Percentiles rank a stretch among this genome's conserved stretches.
Conservation (phyloP, 139 green algal species). For the Volvox africanus region DNA sequence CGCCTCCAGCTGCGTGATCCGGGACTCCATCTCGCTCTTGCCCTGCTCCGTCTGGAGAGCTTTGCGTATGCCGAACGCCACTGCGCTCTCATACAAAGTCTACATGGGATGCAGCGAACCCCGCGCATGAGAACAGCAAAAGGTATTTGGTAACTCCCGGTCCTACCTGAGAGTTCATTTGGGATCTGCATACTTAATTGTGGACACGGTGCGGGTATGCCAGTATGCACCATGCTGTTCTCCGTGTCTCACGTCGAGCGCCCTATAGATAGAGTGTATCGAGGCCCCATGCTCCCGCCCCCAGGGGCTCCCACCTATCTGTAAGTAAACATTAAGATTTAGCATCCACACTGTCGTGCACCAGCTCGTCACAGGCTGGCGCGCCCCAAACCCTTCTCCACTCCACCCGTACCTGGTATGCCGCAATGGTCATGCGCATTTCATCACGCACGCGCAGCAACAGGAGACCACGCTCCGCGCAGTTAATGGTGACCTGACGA, state of each 20-base stretch:
- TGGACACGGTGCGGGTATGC: not conserved
- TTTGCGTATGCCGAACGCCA: constrained; percentile 93
- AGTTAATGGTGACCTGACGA: constrained; percentile 89
- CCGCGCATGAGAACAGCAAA: not conserved
- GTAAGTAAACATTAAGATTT: too few relatives aligned
- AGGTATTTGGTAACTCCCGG: not conserved
- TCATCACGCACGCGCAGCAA: constrained; percentile 88
- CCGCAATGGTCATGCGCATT: constrained; percentile 87
- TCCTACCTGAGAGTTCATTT: not conserved
- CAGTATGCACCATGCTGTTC: not conserved
- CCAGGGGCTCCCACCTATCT: too few relatives aligned
- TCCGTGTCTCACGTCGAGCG: too few relatives aligned
- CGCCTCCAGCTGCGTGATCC: constrained; percentile 79
- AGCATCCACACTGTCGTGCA: too few relatives aligned
- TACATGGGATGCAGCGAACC: constrained; percentile 43
- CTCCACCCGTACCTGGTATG: constrained; percentile 75
- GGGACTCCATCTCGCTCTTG: constrained; percentile 85
- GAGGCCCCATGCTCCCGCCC: too few relatives aligned
- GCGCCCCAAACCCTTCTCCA: not conserved
- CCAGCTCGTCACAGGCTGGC: too few relatives aligned
- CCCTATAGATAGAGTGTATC: too few relatives aligned
- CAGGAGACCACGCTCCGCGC: constrained; percentile 86
- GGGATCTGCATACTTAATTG: not conserved
- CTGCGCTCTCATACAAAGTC: constrained; percentile 89
- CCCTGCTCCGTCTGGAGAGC: constrained; percentile 88